Evolutionary conservation across 2,329 filamentous ascomycete species (phyloP), one percentile per base, ranked within the genome.

Genomic region (Karstenula rhodostoma): DNA sequence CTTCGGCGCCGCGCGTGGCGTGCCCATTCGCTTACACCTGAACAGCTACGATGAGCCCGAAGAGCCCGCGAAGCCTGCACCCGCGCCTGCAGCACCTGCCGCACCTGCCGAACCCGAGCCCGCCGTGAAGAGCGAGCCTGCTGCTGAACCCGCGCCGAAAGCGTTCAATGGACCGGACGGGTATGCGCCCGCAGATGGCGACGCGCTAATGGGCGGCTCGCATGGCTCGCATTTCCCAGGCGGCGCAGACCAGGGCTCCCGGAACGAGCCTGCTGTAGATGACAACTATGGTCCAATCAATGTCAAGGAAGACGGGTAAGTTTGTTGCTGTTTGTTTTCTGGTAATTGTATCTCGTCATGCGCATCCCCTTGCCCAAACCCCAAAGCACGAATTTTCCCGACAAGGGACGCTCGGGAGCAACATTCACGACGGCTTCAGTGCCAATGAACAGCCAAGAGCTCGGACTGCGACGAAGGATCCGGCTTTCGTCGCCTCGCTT

Each of bases 221-320:
- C 64, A 66, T 46, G 71, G 68, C 13, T 69, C 72, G 10, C 64
- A 66, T 43, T 70, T 66, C 60, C 72, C 74, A 46, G 69, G 63
- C 12, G 74, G 73, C 61, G 70, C 69, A 56, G 65, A 69, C 37
- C 70, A 74, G 57, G 67, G 71, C 7, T 73, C 72, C 40, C 73
- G 73, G 59, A 72, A 72, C 51, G 69, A 64, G 47, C 68, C 69
- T 12, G 68, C 73, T 47, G 73, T 75, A 33, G 76, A 81, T 33
- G 78, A 81, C 52, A 78, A 82, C 57, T 80, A 82, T 61, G 79
- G 79, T 35, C 79, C 80, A 61, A 88, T 91, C 63, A 90, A 89
- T 62, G 91, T 94, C 59, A 96, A 96, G 80, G 92, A 96, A 87
- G 92, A 96, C 76, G 92, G 92, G 92, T 96, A 89, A 94, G 92